Evolutionary conservation across 2,329 filamentous ascomycete genomes (phyloP), one percentile per base, ranked within the genome.

Genomic region (Alternaria sp.): DNA sequence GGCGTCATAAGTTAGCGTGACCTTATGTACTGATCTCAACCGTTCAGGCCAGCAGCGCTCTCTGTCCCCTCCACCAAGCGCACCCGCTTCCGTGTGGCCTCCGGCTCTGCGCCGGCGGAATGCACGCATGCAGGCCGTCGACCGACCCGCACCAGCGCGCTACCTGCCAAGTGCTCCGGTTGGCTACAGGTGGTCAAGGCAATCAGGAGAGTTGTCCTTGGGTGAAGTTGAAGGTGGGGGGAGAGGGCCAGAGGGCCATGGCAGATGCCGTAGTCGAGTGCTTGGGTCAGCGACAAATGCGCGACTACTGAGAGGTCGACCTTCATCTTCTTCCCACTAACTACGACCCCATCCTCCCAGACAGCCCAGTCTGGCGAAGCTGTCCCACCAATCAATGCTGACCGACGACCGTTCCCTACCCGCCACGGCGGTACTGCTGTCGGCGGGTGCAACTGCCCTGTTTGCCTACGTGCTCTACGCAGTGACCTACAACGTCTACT

Each of bases 401-500:
- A 14, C 27, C 34, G n/a, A 54, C 34, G 50, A 63, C n/a, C 4
- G 9, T 22, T 41, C 40, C 30, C 3, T 50, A 36, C 57, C 53
- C 20, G 48, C 52, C 43, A 22, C 45, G 14, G 43, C 58, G 40
- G 34, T 60, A 40, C 49, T 71, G 34, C 48, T 73, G 16, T 49
- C 60, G 7, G 58, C 65, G 28, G 65, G 51, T 11, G 20, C 67
- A 22, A 56, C 68, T 18, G 58, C 52, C 10, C 45, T 65, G 22
- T 18, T 65, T 28, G 65, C 63, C 2, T 74, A 70, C 45, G 60
- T 49, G 14, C 52, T 66, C 14, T 71, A 62, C 48, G 54, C 43
- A 3, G 51, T 68, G 53, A 50, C 66, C 28, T 79, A 81, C 68
- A 77, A 75, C 63, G 67, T 78, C 32, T 82, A 75, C 67, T 78